phyloP scores from a whole-genome alignment of 371 early-diverging fungal species.

The Mucor piriformis region DNA sequence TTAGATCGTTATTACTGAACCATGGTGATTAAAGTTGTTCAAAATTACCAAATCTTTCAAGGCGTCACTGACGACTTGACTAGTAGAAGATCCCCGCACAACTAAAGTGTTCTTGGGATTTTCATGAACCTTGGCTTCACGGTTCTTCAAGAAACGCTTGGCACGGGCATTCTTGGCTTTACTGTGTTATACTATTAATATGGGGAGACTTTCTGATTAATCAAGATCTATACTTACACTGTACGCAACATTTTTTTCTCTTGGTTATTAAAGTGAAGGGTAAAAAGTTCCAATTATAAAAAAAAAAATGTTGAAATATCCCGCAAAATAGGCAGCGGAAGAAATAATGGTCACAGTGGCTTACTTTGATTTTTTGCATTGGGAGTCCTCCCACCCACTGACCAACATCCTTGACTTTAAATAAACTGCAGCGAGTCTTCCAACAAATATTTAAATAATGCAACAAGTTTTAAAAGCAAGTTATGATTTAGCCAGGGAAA shows the following conservation, averaged over 20 bases:
- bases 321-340: background rate
- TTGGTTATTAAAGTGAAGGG: background rate
- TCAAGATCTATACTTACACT: conserved; percentile 35
- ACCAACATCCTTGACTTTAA: too few species aligned
- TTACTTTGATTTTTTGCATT: background rate
- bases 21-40: background rate
- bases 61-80: conserved; percentile 80
- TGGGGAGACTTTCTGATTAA: background rate
- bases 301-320: conserved; percentile 2
- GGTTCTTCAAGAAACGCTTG: conserved; percentile 83
- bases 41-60: conserved; percentile 82
- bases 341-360: background rate
- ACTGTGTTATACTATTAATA: conserved; percentile 31
- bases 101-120: conserved; percentile 90
- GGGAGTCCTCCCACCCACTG: too few species aligned
- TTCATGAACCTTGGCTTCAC: conserved; percentile 90
- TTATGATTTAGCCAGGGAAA: too few species aligned
- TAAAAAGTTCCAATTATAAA: background rate
- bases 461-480: too few species aligned
- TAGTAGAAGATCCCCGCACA: conserved; percentile 87
- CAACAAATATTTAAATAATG: too few species aligned
- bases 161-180: conserved; percentile 86
- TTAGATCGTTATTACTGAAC: background rate
- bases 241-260: conserved; percentile 47
- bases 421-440: too few species aligned